Evolutionary conservation across 345 rosid genomes (phyloP).

Genomic region (Gossypioides kirkii): DNA sequence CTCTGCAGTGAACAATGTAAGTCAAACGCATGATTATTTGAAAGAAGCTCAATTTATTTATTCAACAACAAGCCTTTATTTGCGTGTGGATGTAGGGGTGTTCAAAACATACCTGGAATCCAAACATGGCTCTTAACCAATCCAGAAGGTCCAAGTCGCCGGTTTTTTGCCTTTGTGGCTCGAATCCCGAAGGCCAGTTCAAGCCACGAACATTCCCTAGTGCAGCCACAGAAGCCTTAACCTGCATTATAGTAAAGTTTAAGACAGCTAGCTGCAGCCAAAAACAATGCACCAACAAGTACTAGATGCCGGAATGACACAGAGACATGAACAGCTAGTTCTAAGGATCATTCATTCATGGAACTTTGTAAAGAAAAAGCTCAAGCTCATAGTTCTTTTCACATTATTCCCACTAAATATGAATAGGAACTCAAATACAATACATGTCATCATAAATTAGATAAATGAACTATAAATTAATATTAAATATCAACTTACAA

Average conservation of each 20-base stretch:
- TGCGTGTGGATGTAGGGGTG: neutral
- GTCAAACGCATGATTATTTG: constrained; percentile 5
- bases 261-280: neutral
- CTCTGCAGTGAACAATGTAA: constrained; percentile 42
- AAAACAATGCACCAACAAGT: constrained; percentile 4
- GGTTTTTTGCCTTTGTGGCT: constrained; percentile 77
- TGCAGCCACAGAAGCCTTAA: constrained; percentile 95
- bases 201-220: constrained; percentile 82
- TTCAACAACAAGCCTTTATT: neutral
- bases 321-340: neutral
- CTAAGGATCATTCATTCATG: neutral
- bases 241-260: constrained; percentile 37
- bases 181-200: constrained; percentile 82
- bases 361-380: neutral
- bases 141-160: constrained; percentile 91
- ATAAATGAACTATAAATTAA: too few relatives aligned
- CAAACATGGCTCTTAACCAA: constrained; percentile 96
- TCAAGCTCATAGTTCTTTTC: neutral
- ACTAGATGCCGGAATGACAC: constrained; percentile 8
- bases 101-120: constrained; percentile 73
- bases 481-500: too few relatives aligned
- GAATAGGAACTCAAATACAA: neutral
- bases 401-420: neutral
- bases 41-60: neutral
- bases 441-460: too few relatives aligned